phyloP scores from a whole-genome alignment of 257 asterid species.

The Fraxinus anomala region DNA sequence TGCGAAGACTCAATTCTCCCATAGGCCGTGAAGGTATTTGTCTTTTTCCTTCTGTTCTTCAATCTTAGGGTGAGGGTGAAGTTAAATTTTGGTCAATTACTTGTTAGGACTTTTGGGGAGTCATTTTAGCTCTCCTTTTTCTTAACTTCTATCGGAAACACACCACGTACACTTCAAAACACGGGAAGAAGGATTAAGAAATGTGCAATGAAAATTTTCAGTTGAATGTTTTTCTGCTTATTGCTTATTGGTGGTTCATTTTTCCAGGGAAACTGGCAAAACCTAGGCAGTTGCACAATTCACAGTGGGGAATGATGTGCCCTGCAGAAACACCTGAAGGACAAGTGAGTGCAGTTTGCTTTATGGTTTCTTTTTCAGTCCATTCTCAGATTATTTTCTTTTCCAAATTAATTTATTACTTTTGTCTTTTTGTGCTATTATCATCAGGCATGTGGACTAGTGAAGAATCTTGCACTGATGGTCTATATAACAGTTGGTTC shows the following conservation, averaged over 20 bases:
- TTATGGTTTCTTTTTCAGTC: constrained; percentile 17
- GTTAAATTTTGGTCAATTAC: background rate
- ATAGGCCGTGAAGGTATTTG: constrained; percentile 94
- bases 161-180: background rate
- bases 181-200: background rate
- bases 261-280: constrained; percentile 87
- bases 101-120: background rate
- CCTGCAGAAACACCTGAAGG: constrained; percentile 99
- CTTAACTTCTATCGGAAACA: background rate
- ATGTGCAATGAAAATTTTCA: background rate
- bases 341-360: constrained; percentile 55
- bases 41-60: background rate
- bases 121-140: background rate
- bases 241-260: constrained; percentile 21
- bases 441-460: constrained; percentile 89
- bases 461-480: constrained; percentile 98
- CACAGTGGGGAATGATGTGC: constrained; percentile 99
- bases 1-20: constrained; percentile 94
- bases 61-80: constrained; percentile 11
- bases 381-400: background rate
- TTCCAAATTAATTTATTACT: constrained; percentile 10
- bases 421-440: constrained; percentile 23
- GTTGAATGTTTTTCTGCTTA: background rate
- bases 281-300: constrained; percentile 97
- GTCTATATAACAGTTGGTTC: constrained; percentile 98